Conservation (phyloP, 306 rosid species). For the Lotus japonicus region DNA sequence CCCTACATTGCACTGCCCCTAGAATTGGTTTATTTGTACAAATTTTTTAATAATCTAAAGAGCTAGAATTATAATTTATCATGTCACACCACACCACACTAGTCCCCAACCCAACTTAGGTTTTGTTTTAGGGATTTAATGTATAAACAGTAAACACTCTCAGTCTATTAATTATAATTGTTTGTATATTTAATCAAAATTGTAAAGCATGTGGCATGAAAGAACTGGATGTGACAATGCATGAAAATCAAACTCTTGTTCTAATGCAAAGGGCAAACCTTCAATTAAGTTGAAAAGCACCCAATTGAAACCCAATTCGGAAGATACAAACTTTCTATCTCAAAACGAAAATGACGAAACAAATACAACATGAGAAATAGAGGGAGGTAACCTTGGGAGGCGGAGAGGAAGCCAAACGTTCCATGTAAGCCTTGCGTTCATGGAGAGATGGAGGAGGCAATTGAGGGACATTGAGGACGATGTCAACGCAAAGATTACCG, state of each 20-base stretch:
- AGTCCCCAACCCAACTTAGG: neutral
- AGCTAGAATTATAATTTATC: neutral
- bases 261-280: neutral
- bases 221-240: too few species aligned
- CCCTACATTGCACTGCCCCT: too few species aligned
- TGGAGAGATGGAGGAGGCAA: slow-evolving; percentile 55
- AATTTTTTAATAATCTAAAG: neutral
- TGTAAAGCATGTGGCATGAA: too few species aligned
- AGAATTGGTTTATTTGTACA: neutral
- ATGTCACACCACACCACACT: neutral
- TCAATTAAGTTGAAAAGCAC: neutral
- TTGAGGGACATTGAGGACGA: slow-evolving; percentile 77
- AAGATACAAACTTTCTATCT: neutral
- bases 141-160: too few species aligned
- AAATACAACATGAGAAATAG: neutral
- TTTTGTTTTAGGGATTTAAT: neutral
- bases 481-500: slow-evolving; percentile 87
- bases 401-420: slow-evolving; percentile 62
- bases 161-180: too few species aligned
- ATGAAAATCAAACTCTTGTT: too few species aligned
- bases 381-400: slow-evolving; percentile 59
- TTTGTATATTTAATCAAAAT: too few species aligned
- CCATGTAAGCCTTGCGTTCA: slow-evolving; percentile 72
- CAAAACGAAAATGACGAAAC: neutral
- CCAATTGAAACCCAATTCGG: neutral